These are phyloP conservation scores for Daucus carota DNA, from an alignment of 129 eudicot genomes.

Conservation along the genomic window DH1_v3.0 NC_030384.2:49359001-49359500, in stretches of 20 bases:
- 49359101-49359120: neutral
- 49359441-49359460: constrained; percentile 93
- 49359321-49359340: neutral
- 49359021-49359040: neutral
- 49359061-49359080: neutral
- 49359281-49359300: neutral
- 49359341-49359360: constrained; percentile 2
- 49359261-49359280: neutral
- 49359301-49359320: neutral
- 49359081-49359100: too few species aligned
- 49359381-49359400: constrained; percentile 99
- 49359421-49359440: constrained; percentile 75
- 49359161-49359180: neutral
- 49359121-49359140: neutral
- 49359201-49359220: neutral
- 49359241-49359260: neutral
- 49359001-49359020: neutral
- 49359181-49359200: neutral
- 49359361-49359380: constrained; percentile 81
- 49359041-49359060: neutral
- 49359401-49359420: constrained; percentile 76
- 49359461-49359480: constrained; percentile 52
- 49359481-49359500: constrained; percentile 11
- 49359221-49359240: neutral
- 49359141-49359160: neutral